Percentiles rank a stretch among this genome's conserved stretches.
Conservation (phyloP, 371 early-diverging fungal genomes). For the Gilbertella persicaria region DNA sequence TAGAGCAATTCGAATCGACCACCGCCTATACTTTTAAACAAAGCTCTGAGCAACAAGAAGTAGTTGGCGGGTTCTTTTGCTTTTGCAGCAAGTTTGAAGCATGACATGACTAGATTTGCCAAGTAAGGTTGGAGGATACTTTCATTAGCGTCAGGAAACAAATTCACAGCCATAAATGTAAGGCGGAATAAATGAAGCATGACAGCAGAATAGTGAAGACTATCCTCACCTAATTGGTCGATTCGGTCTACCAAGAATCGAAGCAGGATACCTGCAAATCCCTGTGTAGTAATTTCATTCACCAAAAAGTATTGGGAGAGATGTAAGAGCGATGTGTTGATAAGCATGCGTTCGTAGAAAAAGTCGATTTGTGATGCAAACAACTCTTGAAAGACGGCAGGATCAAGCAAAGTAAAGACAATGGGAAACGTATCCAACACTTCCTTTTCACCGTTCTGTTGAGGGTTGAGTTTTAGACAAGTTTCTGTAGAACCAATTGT, state of each 20-base stretch:
- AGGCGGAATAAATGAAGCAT: slow-evolving; percentile 92
- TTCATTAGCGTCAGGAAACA: slow-evolving; percentile 94
- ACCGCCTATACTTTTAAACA: slow-evolving; percentile 87
- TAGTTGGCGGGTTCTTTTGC: slow-evolving; percentile 90
- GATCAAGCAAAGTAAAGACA: slow-evolving; percentile 86
- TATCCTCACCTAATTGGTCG: slow-evolving; percentile 80
- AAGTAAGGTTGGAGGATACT: slow-evolving; percentile 88
- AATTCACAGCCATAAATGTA: slow-evolving; percentile 91
- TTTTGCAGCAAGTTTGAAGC: slow-evolving; percentile 81
- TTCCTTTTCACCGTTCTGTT: slow-evolving; percentile 77
- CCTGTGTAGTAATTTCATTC: slow-evolving; percentile 73
- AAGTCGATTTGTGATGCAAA: slow-evolving; percentile 87
- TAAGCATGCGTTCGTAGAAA: slow-evolving; percentile 82
- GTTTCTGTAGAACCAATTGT: slow-evolving; percentile 35
- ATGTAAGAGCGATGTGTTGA: slow-evolving; percentile 79
- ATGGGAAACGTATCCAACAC: slow-evolving; percentile 89
- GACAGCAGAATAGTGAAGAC: slow-evolving; percentile 73
- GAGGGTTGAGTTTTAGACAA: slow-evolving; percentile 56
- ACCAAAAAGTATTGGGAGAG: slow-evolving; percentile 91
- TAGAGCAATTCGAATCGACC: slow-evolving; percentile 66
- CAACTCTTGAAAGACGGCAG: slow-evolving; percentile 94
- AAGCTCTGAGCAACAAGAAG: slow-evolving; percentile 85
- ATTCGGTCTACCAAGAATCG: slow-evolving; percentile 82
- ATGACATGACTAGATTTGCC: slow-evolving; percentile 85
- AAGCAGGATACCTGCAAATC: slow-evolving; percentile 80